Percentiles rank a stretch among this genome's conserved stretches.
These are phyloP conservation scores for Desmodesmus armatus DNA, from an alignment of 139 green algal genomes.

Conservation along the genomic window DNA sequence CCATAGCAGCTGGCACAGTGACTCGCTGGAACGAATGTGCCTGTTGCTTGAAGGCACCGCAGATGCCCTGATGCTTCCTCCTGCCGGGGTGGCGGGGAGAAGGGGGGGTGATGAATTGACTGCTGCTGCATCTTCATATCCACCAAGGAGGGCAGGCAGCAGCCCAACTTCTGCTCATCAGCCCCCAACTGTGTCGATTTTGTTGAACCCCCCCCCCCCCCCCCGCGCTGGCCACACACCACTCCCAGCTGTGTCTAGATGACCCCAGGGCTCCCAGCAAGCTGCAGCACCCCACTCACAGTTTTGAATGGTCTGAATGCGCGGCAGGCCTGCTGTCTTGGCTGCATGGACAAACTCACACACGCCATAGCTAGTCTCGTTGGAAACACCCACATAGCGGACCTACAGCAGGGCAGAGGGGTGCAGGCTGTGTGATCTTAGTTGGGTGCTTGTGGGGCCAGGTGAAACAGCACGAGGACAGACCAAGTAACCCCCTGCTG, in stretches of 20 bases:
- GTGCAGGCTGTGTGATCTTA: neutral
- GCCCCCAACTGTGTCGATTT: conserved; percentile 78
- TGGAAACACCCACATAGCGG: conserved; percentile 88
- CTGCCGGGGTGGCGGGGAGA: no score
- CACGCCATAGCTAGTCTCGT: conserved; percentile 94
- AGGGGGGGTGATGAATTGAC: no score
- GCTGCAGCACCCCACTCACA: neutral
- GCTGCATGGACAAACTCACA: conserved; percentile 72
- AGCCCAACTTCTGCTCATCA: no score
- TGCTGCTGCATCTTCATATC: no score
- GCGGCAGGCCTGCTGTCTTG: conserved; percentile 69
- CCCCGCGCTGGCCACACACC: neutral
- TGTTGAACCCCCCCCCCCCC: no score
- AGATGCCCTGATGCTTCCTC: no score
- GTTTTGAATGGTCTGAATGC: conserved; percentile 87
- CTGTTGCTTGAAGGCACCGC: no score
- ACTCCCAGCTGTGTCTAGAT: neutral
- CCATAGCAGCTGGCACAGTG: no score
- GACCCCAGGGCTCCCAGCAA: neutral
- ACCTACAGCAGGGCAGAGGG: conserved; percentile 71
- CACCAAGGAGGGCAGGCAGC: no score
- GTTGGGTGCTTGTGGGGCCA: no score
- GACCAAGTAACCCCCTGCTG: neutral
- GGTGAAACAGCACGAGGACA: neutral
- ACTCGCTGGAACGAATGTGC: no score